A percentile compares a stretch with the other conserved stretches of the same genome.
Evolutionary conservation across 352 stramenopile species (phyloP).

Genomic region (Pythium utonaiense): DNA sequence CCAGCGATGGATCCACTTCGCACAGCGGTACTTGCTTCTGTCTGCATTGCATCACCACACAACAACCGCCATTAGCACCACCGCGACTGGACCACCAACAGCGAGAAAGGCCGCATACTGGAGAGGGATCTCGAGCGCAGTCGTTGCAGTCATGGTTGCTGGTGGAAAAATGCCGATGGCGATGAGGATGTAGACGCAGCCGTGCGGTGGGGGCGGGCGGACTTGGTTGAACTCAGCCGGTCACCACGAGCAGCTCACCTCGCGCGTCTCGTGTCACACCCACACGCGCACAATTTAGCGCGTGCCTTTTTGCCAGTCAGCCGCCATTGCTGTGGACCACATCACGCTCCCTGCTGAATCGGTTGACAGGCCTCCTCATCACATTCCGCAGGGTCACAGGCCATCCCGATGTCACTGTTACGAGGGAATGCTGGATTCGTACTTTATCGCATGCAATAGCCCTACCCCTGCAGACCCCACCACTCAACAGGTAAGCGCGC

Average conservation of each 20-base stretch:
- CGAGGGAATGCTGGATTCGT: not conserved
- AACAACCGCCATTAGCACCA: not conserved
- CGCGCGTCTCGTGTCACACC: slow-evolving; percentile 22
- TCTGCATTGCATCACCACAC: slow-evolving; percentile 20
- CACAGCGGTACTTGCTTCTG: slow-evolving; percentile 69
- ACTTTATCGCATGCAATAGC: not conserved
- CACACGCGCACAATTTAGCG: too few species aligned
- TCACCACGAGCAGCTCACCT: not conserved
- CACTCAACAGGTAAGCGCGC: slow-evolving; percentile 11
- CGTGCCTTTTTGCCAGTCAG: slow-evolving; percentile 29
- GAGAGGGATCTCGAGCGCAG: slow-evolving; percentile 21
- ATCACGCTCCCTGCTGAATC: not conserved
- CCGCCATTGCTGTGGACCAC: slow-evolving; percentile 10
- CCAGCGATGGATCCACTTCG: slow-evolving; percentile 43
- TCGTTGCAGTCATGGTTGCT: slow-evolving; percentile 12
- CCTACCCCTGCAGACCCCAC: slow-evolving; percentile 8
- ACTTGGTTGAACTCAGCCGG: slow-evolving; percentile 10
- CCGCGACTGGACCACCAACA: not conserved
- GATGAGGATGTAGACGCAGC: not conserved
- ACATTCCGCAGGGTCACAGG: too few species aligned
- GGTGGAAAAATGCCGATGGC: not conserved
- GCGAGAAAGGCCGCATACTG: slow-evolving; percentile 1
- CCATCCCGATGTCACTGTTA: not conserved
- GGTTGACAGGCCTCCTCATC: not conserved
- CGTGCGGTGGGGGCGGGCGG: too few species aligned